Evolutionary conservation across 1,284 basidiomycete species (phyloP).

Genomic region (Cryptococcus sp.): DNA sequence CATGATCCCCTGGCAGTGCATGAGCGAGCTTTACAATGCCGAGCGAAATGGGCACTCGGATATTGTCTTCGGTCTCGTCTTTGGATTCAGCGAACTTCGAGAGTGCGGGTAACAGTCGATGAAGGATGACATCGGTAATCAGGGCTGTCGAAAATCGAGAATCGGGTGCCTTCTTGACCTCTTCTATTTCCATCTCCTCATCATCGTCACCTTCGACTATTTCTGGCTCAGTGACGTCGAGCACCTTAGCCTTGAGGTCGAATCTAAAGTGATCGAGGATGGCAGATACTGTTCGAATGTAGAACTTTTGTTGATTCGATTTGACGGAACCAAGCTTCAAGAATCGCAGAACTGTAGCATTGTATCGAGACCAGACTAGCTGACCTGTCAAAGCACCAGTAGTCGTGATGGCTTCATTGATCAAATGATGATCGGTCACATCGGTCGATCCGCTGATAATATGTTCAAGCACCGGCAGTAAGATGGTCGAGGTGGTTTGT

Average conservation of each 20-base stretch:
- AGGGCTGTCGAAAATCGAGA: slow-evolving; percentile 32
- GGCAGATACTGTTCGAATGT: slow-evolving; percentile 79
- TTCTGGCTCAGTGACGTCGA: slow-evolving; percentile 25
- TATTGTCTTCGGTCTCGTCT: slow-evolving; percentile 75
- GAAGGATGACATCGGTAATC: slow-evolving; percentile 73
- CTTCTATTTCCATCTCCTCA: slow-evolving; percentile 27
- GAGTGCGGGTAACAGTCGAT: slow-evolving; percentile 69
- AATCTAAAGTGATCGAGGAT: slow-evolving; percentile 93
- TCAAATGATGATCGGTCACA: slow-evolving; percentile 78
- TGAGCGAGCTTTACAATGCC: slow-evolving; percentile 82
- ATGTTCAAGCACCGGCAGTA: slow-evolving; percentile 80
- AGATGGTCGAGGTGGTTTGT: slow-evolving; percentile 71
- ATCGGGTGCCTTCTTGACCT: slow-evolving; percentile 13
- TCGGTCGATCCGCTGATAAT: slow-evolving; percentile 67
- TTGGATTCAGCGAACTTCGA: slow-evolving; percentile 74
- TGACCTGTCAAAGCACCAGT: slow-evolving; percentile 70
- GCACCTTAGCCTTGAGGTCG: slow-evolving; percentile 53
- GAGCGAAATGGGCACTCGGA: slow-evolving; percentile 81
- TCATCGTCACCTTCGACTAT: slow-evolving; percentile 21
- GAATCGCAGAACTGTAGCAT: slow-evolving; percentile 75
- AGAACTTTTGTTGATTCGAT: slow-evolving; percentile 71
- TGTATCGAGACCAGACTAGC: slow-evolving; percentile 81
- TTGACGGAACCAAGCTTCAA: slow-evolving; percentile 68
- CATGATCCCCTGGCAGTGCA: slow-evolving; percentile 66
- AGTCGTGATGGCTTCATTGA: slow-evolving; percentile 81